Evolutionary conservation across 805 yeast species (phyloP), one percentile per base, ranked within the genome.

Genomic region (Jamesozyma piceae): DNA sequence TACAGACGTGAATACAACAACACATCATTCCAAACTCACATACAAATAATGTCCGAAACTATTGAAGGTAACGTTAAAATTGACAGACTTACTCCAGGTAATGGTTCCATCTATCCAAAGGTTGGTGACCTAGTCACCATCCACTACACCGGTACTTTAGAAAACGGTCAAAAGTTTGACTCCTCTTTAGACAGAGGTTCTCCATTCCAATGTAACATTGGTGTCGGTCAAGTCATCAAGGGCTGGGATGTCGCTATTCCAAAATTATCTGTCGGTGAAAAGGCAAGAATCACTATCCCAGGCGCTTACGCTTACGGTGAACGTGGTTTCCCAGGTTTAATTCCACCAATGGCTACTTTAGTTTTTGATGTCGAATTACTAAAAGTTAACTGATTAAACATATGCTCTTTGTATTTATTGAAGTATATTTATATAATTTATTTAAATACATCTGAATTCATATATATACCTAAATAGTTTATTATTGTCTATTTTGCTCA

Each of bases 221-320:
- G 97, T 66, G 95, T 85, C 52, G 96, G 97, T 51, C 95, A 83
- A 70, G 97, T 90, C 53, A 90, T 90, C 70, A 78, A 79, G 62
- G 97, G 97, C 53, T 90, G 97, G 97, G 97, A 89, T 61, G 84
- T 78, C 59, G 95, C 89, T 49, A 86, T 88, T 63, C 95, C 97
- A 43, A 79, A 88, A 68, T 74, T 90, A 63, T 82, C 95, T 42
- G 75, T 88, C 40, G 97, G 97, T 58, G 87, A 92, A 69, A 84
- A 82, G 73, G 95, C 97, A 40, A 75, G 82, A 63, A 73, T 90
- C 62, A 87, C 94, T 57, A 87, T 90, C 57, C 94, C 96, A 57
- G 95, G 95, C 52, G 77, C 79, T 57, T 82, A 85, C 70, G 97
- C 94, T 54, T 90, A 90, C 69, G 97, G 97, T 49, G 75, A 76